Evolutionary conservation across 352 stramenopile genomes (phyloP), one percentile per base, ranked within the genome.

Genomic region (Phytophthora megakarya): DNA sequence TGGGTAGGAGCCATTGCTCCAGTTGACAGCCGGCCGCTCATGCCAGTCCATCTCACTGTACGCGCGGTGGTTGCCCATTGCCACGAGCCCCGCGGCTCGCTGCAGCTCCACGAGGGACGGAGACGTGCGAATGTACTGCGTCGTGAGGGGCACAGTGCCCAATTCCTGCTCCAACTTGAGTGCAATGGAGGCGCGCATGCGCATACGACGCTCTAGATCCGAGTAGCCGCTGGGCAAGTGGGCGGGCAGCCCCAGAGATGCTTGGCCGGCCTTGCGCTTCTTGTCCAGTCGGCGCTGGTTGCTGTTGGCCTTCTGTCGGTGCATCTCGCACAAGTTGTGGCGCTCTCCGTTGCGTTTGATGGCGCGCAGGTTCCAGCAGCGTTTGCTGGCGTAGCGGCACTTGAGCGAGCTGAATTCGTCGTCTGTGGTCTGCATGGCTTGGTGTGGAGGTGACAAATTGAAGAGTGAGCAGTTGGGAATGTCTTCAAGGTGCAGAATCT

Each of bases 301-400:
- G 53, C 81, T 81, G 64, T 95, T 95, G 48, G 86, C 86, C 33
- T 88, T 88, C 59, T 88, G 80, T 3, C 86, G 83, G 66, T 95
- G 86, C 70, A 90, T 83, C 62, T 95, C 85, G 67, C 86, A 95
- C 64, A 95, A 73, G 39, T 89, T 92, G 74, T 95, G 86, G 39
- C 85, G 75, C 47, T 90, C 84, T 21, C 86, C 86, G 57, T 95
- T 92, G 66, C 83, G 83, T 59, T 95, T 95, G 47, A 87, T 77
- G 46, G 84, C 86, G 38, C 86, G 86, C 38, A 79, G 58, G 64
- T 93, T 92, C 63, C 78, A 89, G 76, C 86, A 95, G 37, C 84
- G 83, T 55, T 90, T 93, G 73, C 81, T 95, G 42, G 80, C 81
- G 66, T 95, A 95, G 23, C 84, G 76, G 67, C 86, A 95, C 45